Base-by-base conservation (phyloP, 164 flowering plant genomes). In the Liquidambar formosana region DNA sequence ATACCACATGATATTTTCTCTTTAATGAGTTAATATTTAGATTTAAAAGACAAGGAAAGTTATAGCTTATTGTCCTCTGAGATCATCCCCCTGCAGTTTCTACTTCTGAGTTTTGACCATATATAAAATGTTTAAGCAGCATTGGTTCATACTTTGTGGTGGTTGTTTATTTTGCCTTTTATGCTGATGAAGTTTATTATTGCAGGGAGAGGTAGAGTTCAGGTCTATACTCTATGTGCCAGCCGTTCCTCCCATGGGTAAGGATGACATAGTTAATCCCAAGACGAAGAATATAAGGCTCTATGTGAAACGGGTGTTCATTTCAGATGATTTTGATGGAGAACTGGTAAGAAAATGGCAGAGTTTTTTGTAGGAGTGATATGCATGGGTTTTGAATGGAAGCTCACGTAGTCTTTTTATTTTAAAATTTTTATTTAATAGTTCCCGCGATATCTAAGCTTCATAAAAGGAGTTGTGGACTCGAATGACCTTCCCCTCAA, bases 401-500 rank as follows among this genome's bases (percentile, higher is more conserved):
- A 33, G 12, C 59, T 52, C 18, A 62, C 57, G 57, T 57, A 19
- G 27, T 62, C 15, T 19, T 44, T 57, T 16, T 21, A 38, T 63
- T n/a, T 28, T 54, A 75, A 47, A 21, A 0, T 60, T 53, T 65
- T 41, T 51, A 15, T 64, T 61, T 57, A 52, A 56, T 60, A 95
- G 99, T 93, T 95, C 76, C 99, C 99, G 19, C 87, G 91, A 64
- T 95, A 93, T 77, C 73, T 95, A 61, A 95, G 98, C 84, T 95
- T 95, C 51, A 85, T 95, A 53, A 95, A 89, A 81, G 99, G 99
- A 81, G 96, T 95, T 76, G 99, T 93, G 45, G 99, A 91, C 71
- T 95, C 99, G n/a, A 85, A 86, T 76, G 98, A 95, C 71, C 95
- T 95, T 77, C 99, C 99, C 16, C 92, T 95, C 67, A 95, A 95